These are phyloP conservation scores for Trichoderma afroharzianum DNA, from an alignment of 2,329 filamentous ascomycete species.

Conservation along the genomic window DNA sequence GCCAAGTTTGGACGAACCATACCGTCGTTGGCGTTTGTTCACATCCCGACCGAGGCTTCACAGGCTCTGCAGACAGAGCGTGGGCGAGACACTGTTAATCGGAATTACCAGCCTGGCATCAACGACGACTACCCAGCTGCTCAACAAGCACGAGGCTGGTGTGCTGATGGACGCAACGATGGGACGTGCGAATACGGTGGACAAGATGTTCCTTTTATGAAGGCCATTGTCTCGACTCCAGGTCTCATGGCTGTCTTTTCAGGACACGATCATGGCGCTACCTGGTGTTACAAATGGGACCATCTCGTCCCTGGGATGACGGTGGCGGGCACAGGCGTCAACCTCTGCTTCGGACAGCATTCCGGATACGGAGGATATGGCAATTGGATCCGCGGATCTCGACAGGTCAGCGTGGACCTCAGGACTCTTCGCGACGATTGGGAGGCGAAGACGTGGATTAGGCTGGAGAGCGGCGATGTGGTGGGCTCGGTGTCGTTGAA, in stretches of 20 bases:
- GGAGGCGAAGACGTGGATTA: conserved; percentile 57
- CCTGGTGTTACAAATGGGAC: conserved; percentile 55
- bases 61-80: conserved; percentile 35
- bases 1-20: conserved; percentile 33
- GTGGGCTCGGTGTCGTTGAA: conserved; percentile 55
- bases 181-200: conserved; percentile 41
- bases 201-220: conserved; percentile 61
- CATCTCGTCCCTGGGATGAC: conserved; percentile 33
- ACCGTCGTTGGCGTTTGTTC: conserved; percentile 47
- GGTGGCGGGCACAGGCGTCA: conserved; percentile 41
- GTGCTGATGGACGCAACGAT: conserved; percentile 36
- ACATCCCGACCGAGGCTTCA: conserved; percentile 45
- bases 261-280: conserved; percentile 64
- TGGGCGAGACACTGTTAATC: conserved; percentile 29
- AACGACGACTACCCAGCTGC: conserved; percentile 42
- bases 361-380: conserved; percentile 70
- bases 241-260: conserved; percentile 58
- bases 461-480: conserved; percentile 52
- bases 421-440: conserved; percentile 32
- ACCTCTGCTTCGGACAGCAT: conserved; percentile 60
- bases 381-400: conserved; percentile 57
- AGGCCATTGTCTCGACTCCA: conserved; percentile 50
- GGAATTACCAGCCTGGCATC: conserved; percentile 41
- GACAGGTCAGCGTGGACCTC: conserved; percentile 51
- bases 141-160: conserved; percentile 44